phyloP scores from a whole-genome alignment of 768 basidiomycete species.

The Albatrellus ellisii region DNA sequence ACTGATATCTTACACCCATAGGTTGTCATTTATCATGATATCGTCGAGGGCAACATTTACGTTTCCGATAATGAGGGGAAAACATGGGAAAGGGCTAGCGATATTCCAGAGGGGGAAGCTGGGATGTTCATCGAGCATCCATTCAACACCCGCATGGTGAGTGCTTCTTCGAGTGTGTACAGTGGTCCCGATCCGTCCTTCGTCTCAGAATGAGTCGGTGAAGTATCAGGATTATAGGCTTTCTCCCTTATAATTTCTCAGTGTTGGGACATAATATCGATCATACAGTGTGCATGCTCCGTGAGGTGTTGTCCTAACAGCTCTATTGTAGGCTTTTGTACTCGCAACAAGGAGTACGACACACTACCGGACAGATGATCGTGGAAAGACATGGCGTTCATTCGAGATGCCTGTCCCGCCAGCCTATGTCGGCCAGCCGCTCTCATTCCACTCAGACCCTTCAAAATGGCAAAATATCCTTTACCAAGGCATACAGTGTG shows the following conservation, averaged over 20 bases:
- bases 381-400: conserved; percentile 76
- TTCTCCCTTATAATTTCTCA: too few species aligned
- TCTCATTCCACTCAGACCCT: conserved; percentile 80
- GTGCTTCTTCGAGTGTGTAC: not conserved
- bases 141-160: conserved; percentile 41
- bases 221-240: too few species aligned
- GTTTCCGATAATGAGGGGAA: conserved; percentile 86
- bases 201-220: too few species aligned
- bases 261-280: too few species aligned
- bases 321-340: conserved; percentile 60
- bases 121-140: conserved; percentile 79
- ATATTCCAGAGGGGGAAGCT: conserved; percentile 44
- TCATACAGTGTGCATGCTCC: too few species aligned
- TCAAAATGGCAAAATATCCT: conserved; percentile 61
- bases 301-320: conserved; percentile 3
- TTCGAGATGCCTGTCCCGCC: conserved; percentile 59
- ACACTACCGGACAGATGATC: conserved; percentile 83
- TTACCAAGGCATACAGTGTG: conserved; percentile 65
- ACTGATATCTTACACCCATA: too few species aligned
- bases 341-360: conserved; percentile 56
- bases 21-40: conserved; percentile 76
- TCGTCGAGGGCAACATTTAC: conserved; percentile 49
- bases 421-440: conserved; percentile 43
- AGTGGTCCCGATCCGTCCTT: too few species aligned
- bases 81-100: conserved; percentile 36